Base-by-base conservation (phyloP, 768 basidiomycete genomes). In the Gelatoporia subvermispora region DNA sequence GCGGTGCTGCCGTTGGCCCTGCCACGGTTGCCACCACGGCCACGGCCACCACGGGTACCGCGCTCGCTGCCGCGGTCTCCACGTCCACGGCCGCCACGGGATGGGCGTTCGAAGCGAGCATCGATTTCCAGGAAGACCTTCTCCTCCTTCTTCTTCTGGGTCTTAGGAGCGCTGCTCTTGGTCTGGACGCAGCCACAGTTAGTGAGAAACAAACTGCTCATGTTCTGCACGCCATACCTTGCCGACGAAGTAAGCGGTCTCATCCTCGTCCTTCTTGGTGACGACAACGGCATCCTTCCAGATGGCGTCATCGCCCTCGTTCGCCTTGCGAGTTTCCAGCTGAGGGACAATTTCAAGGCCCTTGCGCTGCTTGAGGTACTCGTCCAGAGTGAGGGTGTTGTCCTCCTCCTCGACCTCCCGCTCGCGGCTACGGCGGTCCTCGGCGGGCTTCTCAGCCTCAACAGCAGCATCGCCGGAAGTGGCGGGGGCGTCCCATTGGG, bases 91-190 rank as follows among this genome's bases (percentile, higher is more conserved):
- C 79, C 78, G 50, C 81, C 79, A 54, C 87, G 81, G n/a, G 74
- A 65, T 46, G 91, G 91, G 56, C 85, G 84, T 38, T 92, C 85
- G 65, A 93, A 93, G 60, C 79, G 88, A 47, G 83, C 88, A 15
- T 96, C 92, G 65, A 97, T 90, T 63, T 95, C 93, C 62, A 98
- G 75, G 72, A 76, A 89, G 59, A 92, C 81, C 68, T 95, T 96
- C 68, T 92, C 89, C 59, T 89, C 84, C 74, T 91, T 92, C 75
- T 90, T 85, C 52, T 79, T 52, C 51, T 82, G 81, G 41, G 74
- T 54, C 71, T 89, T 92, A 66, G 77, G 78, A 15, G 77, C 63
- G 37, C 48, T 35, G 44, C 73, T 58, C 68, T 82, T 91, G 65
- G 72, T 66, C 89, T 93, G 63, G 13, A 43, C 28, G 28, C 7